phyloP scores from a whole-genome alignment of 768 basidiomycete species.

The Psilocybe cubensis region DNA sequence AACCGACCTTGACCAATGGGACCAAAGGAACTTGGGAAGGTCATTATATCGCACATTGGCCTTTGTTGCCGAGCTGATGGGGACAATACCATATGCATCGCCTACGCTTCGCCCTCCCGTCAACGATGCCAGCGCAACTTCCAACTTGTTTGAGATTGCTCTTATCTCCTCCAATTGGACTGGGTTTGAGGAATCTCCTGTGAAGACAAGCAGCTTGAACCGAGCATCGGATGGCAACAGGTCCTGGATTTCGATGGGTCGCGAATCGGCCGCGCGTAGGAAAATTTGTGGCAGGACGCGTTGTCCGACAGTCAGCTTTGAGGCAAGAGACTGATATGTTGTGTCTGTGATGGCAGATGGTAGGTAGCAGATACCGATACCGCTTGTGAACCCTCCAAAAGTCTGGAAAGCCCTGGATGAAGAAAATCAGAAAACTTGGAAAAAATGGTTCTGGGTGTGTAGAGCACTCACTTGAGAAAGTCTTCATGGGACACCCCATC shows the following conservation, averaged over 20 bases:
- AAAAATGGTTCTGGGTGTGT: not conserved
- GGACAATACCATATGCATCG: conserved; percentile 46
- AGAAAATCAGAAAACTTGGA: not conserved
- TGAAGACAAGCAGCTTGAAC: conserved; percentile 60
- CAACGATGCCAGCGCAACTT: conserved; percentile 32
- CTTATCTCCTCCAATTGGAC: conserved; percentile 32
- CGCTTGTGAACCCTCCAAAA: conserved; percentile 58
- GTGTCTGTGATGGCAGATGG: conserved; percentile 47
- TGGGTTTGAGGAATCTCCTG: conserved; percentile 43
- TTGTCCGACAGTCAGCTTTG: conserved; percentile 50
- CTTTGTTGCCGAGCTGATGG: conserved; percentile 42
- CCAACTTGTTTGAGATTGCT: conserved; percentile 36
- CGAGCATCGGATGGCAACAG: conserved; percentile 52
- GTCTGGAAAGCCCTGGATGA: conserved; percentile 51
- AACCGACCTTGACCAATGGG: conserved; percentile 67
- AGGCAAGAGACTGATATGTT: conserved; percentile 39
- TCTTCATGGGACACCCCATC: conserved; percentile 58
- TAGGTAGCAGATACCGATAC: conserved; percentile 56
- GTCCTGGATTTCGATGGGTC: conserved; percentile 57
- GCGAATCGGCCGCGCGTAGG: conserved; percentile 52
- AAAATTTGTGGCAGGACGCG: conserved; percentile 54
- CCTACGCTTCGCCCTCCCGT: conserved; percentile 27
- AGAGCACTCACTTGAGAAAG: conserved; percentile 42
- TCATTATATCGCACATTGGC: conserved; percentile 45
- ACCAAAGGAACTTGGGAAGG: conserved; percentile 47